Conservation (phyloP, 495 filamentous ascomycete genomes). For the Immersiella caudata region DNA sequence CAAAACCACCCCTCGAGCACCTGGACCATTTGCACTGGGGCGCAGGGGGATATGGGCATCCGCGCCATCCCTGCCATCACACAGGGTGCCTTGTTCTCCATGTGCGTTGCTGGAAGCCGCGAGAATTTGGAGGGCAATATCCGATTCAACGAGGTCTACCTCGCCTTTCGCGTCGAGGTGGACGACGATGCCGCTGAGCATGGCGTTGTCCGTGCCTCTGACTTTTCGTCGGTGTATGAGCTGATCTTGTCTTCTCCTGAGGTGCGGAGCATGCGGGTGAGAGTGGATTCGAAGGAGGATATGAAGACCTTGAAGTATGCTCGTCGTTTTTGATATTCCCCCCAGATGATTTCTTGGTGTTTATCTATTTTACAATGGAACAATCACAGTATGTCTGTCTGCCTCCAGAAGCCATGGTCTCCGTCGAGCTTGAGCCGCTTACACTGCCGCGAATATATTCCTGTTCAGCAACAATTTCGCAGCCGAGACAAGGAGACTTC, state of each 20-base stretch:
- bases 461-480: neutral
- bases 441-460: neutral
- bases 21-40: constrained; percentile 46
- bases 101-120: constrained; percentile 38
- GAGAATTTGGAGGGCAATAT: constrained; percentile 43
- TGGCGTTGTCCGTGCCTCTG: constrained; percentile 28
- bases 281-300: constrained; percentile 7
- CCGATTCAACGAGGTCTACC: constrained; percentile 47
- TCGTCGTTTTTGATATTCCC: too few species aligned
- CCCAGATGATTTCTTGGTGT: too few species aligned
- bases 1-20: constrained; percentile 38
- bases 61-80: constrained; percentile 37
- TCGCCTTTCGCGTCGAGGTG: constrained; percentile 39
- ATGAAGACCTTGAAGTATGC: constrained; percentile 17
- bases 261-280: constrained; percentile 11
- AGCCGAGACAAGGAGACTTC: constrained; percentile 18
- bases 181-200: constrained; percentile 34
- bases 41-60: constrained; percentile 38
- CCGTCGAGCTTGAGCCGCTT: neutral
- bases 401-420: too few species aligned
- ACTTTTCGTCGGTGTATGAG: constrained; percentile 29
- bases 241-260: constrained; percentile 11
- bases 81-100: constrained; percentile 44
- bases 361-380: too few species aligned
- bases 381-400: too few species aligned